These are phyloP conservation scores for Rosa lucieae DNA, from an alignment of 306 rosid genomes.

Conservation along the genomic window DNA sequence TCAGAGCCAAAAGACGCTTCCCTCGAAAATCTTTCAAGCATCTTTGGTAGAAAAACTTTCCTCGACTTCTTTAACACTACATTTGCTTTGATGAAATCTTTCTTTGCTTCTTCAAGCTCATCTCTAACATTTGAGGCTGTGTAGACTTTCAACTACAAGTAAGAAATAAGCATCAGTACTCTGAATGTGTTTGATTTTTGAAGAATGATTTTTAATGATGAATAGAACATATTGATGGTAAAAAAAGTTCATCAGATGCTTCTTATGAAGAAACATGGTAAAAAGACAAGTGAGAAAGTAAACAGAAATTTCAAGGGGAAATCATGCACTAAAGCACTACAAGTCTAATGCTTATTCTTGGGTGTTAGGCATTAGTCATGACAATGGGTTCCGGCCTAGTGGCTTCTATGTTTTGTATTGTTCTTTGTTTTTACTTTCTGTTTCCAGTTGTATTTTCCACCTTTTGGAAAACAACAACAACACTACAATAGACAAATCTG, in stretches of 20 bases:
- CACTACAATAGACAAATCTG: neutral
- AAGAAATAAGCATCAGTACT: constrained; percentile 25
- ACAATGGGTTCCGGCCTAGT: neutral
- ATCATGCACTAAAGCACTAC: neutral
- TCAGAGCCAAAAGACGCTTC: constrained; percentile 66
- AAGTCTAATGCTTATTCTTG: neutral
- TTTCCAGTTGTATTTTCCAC: neutral
- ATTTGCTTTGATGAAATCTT: constrained; percentile 78
- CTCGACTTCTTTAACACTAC: constrained; percentile 69
- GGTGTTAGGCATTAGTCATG: neutral
- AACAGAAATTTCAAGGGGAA: neutral
- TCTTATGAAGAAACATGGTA: neutral
- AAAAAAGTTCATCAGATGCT: neutral
- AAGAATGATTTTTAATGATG: neutral
- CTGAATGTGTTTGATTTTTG: neutral
- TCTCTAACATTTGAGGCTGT: constrained; percentile 68
- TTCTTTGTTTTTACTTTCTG: neutral
- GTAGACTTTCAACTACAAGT: constrained; percentile 78
- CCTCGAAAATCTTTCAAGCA: constrained; percentile 70
- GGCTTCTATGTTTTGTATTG: neutral
- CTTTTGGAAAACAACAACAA: neutral
- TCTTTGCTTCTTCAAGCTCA: constrained; percentile 65
- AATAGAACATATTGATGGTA: neutral
- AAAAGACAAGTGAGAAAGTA: neutral
- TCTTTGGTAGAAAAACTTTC: constrained; percentile 76